These are phyloP conservation scores for Aciculoconidium aculeatum DNA, from an alignment of 805 yeast genomes.

Conservation along the genomic window DNA sequence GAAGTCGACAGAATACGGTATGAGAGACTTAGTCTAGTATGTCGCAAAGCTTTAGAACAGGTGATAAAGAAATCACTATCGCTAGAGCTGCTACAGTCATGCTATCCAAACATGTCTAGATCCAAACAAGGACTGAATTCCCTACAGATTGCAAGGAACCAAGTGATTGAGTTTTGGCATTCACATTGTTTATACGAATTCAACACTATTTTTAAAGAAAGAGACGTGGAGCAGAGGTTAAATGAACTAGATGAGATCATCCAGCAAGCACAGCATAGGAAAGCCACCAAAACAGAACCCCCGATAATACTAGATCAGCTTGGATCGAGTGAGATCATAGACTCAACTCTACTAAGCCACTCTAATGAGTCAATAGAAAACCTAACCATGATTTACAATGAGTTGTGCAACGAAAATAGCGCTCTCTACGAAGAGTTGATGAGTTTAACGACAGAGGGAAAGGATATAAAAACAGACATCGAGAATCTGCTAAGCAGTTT, in stretches of 20 bases:
- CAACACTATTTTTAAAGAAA: conserved; percentile 46
- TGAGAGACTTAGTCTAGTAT: conserved; percentile 44
- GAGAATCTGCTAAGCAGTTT: conserved; percentile 16
- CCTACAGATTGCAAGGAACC: conserved; percentile 45
- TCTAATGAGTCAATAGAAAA: conserved; percentile 20
- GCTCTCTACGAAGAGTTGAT: conserved; percentile 21
- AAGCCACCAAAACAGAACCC: conserved; percentile 6
- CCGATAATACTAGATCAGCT: conserved; percentile 21
- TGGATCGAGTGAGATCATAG: conserved; percentile 26
- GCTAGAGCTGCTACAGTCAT: conserved; percentile 44
- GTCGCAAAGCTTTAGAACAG: conserved; percentile 49
- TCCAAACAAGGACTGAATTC: conserved; percentile 40
- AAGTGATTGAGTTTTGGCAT: conserved; percentile 48
- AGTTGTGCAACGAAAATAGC: conserved; percentile 29
- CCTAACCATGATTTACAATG: conserved; percentile 30
- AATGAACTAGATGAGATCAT: conserved; percentile 45
- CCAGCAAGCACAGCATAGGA: conserved; percentile 32
- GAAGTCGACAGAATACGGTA: conserved; percentile 35
- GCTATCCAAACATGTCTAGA: conserved; percentile 50
- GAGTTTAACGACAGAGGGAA: conserved; percentile 15
- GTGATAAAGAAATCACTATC: conserved; percentile 44
- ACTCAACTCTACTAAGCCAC: conserved; percentile 20
- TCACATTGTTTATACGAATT: conserved; percentile 47
- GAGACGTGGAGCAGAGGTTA: conserved; percentile 37
- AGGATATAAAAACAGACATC: conserved; percentile 15